Evolutionary conservation across 2,329 filamentous ascomycete genomes (phyloP).

Genomic region (Chaetomium olivaceum): DNA sequence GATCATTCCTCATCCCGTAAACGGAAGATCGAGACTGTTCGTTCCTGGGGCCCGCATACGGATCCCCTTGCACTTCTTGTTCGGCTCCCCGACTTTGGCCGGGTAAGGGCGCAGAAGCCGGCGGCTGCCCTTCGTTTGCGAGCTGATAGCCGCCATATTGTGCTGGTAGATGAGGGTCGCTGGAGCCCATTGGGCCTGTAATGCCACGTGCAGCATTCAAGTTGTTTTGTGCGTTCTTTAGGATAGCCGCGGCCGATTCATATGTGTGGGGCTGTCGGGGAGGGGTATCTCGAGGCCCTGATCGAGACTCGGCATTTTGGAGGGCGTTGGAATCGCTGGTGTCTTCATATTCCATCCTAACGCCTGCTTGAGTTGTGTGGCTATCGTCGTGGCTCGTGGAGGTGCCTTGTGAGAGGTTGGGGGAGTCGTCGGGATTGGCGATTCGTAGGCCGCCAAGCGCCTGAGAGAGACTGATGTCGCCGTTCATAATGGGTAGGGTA

Average conservation of each 20-base stretch:
- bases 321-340: conserved; percentile 13
- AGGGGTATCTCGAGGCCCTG: conserved; percentile 20
- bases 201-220: conserved; percentile 32
- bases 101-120: conserved; percentile 36
- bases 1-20: conserved; percentile 61
- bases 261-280: conserved; percentile 31
- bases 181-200: conserved; percentile 8
- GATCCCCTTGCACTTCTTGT: conserved; percentile 36
- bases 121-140: conserved; percentile 17
- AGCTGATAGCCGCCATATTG: conserved; percentile 29
- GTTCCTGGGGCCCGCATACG: conserved; percentile 47
- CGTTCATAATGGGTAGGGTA: conserved; percentile 66
- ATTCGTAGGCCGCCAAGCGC: conserved; percentile 93
- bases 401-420: conserved; percentile 37
- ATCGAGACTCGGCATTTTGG: conserved; percentile 21
- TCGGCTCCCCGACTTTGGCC: conserved; percentile 32
- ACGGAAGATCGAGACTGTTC: conserved; percentile 61
- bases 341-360: conserved; percentile 11
- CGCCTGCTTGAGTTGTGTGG: conserved; percentile 21
- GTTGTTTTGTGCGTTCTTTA: conserved; percentile 34
- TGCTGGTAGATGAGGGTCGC: conserved; percentile 21
- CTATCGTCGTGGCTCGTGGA: conserved; percentile 38
- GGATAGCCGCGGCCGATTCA: conserved; percentile 34
- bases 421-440: conserved; percentile 82
- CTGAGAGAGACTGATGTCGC: conserved; percentile 88